These are phyloP conservation scores for Mycena rosella DNA, from an alignment of 768 basidiomycete genomes.

Conservation along the genomic window DNA sequence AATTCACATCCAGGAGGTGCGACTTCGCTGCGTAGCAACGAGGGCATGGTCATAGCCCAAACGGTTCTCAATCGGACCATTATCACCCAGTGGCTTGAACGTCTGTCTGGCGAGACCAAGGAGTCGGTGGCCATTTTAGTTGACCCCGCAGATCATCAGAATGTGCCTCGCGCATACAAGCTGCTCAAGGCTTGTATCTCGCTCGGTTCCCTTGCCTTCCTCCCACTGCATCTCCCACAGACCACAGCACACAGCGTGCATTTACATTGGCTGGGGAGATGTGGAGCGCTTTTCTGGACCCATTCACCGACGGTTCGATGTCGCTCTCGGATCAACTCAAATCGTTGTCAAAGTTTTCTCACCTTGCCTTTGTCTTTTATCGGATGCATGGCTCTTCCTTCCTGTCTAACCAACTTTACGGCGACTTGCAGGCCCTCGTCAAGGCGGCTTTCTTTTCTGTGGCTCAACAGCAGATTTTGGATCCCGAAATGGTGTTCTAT, in stretches of 20 bases:
- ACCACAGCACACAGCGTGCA: neutral
- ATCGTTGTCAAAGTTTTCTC: slow-evolving; percentile 1
- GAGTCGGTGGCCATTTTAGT: slow-evolving; percentile 11
- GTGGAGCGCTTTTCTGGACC: slow-evolving; percentile 4
- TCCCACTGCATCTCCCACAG: neutral
- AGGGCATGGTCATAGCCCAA: neutral
- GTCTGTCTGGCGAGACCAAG: slow-evolving; percentile 1
- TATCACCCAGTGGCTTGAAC: neutral
- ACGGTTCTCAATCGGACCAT: neutral
- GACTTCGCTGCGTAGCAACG: neutral
- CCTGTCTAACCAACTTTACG: slow-evolving; percentile 15
- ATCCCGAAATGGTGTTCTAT: neutral
- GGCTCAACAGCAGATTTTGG: neutral
- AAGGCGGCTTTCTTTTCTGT: slow-evolving; percentile 15
- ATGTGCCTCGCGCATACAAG: slow-evolving; percentile 11
- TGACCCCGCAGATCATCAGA: slow-evolving; percentile 15
- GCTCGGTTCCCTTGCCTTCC: neutral
- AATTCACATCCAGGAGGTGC: neutral
- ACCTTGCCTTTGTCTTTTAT: slow-evolving; percentile 8
- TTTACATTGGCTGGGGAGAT: slow-evolving; percentile 12
- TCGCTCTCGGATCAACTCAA: neutral
- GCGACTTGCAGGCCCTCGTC: slow-evolving; percentile 11
- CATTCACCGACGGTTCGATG: neutral
- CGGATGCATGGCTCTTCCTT: slow-evolving; percentile 9
- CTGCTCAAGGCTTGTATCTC: slow-evolving; percentile 6